Conservation (phyloP, 2,329 filamentous ascomycete species). For the Pyrenophora graminea region DNA sequence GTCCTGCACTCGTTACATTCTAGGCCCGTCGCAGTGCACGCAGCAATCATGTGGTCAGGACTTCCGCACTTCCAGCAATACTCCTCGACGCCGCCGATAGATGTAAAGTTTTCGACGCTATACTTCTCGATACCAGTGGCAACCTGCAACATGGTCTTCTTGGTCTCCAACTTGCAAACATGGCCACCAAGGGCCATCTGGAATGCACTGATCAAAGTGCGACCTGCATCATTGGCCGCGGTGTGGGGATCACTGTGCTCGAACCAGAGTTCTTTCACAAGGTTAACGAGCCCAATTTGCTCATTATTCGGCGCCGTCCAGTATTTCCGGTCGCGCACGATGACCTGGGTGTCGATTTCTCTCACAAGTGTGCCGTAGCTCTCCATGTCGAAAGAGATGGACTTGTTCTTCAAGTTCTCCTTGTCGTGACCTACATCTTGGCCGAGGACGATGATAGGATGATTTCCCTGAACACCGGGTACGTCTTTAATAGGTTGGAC, state of each 20-base stretch:
- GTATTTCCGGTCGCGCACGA: conserved; percentile 14
- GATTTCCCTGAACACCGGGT: conserved; percentile 9
- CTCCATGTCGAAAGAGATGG: conserved; percentile 19
- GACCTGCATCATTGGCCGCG: conserved; percentile 26
- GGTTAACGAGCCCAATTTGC: conserved; percentile 14
- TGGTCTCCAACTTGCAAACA: neutral
- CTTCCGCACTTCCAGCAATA: conserved; percentile 20
- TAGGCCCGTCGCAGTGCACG: conserved; percentile 7
- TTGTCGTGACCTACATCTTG: conserved; percentile 28
- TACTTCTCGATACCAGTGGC: conserved; percentile 9
- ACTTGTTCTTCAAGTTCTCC: conserved; percentile 21
- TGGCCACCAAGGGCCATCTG: conserved; percentile 15
- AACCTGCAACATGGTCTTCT: conserved; percentile 6
- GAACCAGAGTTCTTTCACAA: conserved; percentile 17
- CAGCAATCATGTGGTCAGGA: conserved; percentile 5
- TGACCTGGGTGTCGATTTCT: conserved; percentile 30
- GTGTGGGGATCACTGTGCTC: conserved; percentile 27
- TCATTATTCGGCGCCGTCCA: conserved; percentile 1
- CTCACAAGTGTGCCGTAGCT: conserved; percentile 17
- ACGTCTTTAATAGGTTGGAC: conserved; percentile 14
- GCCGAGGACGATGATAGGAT: conserved; percentile 29
- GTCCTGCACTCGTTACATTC: conserved; percentile 10
- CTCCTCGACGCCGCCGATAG: conserved; percentile 8
- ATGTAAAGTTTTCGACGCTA: conserved; percentile 8
- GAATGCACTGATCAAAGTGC: conserved; percentile 31